phyloP scores from a whole-genome alignment of 2,329 filamentous ascomycete species.

The Colletotrichum sp. region DNA sequence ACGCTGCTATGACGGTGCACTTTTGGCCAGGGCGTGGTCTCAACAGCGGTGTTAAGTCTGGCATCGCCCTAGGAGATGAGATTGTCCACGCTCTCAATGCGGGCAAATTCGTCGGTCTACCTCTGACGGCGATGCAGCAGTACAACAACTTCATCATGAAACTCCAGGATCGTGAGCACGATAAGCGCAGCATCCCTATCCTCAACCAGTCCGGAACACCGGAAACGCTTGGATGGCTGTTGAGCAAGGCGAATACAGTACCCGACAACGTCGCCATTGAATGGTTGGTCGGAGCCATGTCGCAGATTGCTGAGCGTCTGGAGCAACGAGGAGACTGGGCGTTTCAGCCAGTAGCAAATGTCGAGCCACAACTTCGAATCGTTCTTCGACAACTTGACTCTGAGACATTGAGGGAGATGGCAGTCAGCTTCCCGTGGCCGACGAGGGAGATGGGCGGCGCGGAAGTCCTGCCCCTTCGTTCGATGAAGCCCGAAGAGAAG shows the following conservation, averaged over 20 bases:
- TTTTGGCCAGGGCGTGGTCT: background rate
- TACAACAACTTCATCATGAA: conserved; percentile 41
- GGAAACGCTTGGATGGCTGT: conserved; percentile 37
- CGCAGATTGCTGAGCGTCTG: background rate
- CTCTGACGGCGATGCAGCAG: conserved; percentile 32
- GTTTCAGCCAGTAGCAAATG: background rate
- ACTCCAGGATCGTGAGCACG: conserved; percentile 38
- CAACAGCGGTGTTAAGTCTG: background rate
- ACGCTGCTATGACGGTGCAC: background rate
- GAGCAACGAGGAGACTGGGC: background rate
- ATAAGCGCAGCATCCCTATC: conserved; percentile 40
- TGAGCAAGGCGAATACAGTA: conserved; percentile 29
- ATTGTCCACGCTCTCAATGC: background rate
- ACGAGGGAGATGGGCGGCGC: conserved; percentile 38
- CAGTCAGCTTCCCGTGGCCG: conserved; percentile 40
- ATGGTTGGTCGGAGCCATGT: background rate
- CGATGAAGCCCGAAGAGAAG: conserved; percentile 39
- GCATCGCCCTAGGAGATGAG: background rate
- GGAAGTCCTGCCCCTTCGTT: conserved; percentile 38
- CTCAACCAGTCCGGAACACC: conserved; percentile 38
- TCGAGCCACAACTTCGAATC: conserved; percentile 31
- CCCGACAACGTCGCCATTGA: background rate
- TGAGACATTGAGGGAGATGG: conserved; percentile 37
- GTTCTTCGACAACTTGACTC: conserved; percentile 35
- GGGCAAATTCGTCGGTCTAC: conserved; percentile 31